Evolutionary conservation across 495 filamentous ascomycete genomes (phyloP).

Genomic region (Xylaria nigripes): DNA sequence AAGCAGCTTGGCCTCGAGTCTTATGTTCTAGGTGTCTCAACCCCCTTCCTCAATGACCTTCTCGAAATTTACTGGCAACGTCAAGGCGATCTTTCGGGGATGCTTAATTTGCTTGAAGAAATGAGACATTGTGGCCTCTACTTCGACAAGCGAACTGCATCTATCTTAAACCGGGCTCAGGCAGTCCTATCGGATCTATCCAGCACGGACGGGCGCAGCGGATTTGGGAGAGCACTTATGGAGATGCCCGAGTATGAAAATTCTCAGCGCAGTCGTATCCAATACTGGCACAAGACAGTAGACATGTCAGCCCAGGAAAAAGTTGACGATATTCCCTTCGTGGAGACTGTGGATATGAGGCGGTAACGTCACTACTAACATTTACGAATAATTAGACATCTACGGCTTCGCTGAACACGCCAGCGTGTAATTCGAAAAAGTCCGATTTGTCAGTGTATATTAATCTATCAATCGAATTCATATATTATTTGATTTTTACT

Average conservation of each 20-base stretch:
- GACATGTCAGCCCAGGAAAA: slow-evolving; percentile 14
- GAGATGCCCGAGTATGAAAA: slow-evolving; percentile 32
- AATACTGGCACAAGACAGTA: slow-evolving; percentile 15
- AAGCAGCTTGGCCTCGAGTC: slow-evolving; percentile 62
- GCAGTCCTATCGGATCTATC: slow-evolving; percentile 2
- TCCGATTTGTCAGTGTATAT: not conserved
- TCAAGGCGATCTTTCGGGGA: slow-evolving; percentile 51
- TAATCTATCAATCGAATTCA: not conserved
- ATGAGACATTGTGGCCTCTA: slow-evolving; percentile 68
- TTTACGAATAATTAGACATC: not conserved
- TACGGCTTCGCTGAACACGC: not conserved
- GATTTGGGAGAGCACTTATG: slow-evolving; percentile 29
- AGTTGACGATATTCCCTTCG: slow-evolving; percentile 6
- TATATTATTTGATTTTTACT: not conserved
- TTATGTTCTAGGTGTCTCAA: slow-evolving; percentile 64
- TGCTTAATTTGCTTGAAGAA: slow-evolving; percentile 59
- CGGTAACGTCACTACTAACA: not conserved
- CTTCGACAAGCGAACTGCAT: slow-evolving; percentile 48
- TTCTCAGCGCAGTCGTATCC: slow-evolving; percentile 14
- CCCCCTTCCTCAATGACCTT: slow-evolving; percentile 66
- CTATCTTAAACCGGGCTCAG: slow-evolving; percentile 36
- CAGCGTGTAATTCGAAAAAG: not conserved
- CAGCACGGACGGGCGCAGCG: slow-evolving; percentile 12
- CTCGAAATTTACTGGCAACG: slow-evolving; percentile 55
- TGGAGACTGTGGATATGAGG: not conserved